Conservation (phyloP, 768 basidiomycete species). For the Trametes punicea region DNA sequence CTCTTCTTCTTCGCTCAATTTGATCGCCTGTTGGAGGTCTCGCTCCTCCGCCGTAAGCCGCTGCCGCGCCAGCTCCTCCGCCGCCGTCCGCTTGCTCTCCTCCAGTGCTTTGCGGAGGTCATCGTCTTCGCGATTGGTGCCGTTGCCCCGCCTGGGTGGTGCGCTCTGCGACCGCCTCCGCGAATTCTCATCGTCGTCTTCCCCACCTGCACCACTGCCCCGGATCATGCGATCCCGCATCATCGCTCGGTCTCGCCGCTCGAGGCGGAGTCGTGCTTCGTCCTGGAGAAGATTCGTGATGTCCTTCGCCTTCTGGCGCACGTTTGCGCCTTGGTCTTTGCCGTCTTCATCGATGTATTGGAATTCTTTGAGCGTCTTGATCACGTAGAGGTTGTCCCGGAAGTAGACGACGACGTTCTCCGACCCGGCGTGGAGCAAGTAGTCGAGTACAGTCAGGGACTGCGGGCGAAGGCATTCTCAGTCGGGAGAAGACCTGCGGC, state of each 20-base stretch:
- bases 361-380: constrained; percentile 99
- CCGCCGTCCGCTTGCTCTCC: constrained; percentile 74
- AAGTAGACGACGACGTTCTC: constrained; percentile 99
- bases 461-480: constrained; percentile 31
- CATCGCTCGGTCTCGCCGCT: constrained; percentile 75
- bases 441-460: constrained; percentile 93
- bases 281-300: constrained; percentile 93
- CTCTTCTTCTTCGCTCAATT: constrained; percentile 90
- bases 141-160: constrained; percentile 23
- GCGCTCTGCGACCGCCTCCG: constrained; percentile 34
- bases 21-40: constrained; percentile 81
- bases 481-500: not conserved
- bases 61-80: constrained; percentile 58
- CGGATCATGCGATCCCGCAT: constrained; percentile 96
- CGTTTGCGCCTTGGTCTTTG: constrained; percentile 98
- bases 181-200: constrained; percentile 45
- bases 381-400: constrained; percentile 92
- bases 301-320: constrained; percentile 95
- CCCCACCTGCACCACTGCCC: constrained; percentile 39
- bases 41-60: constrained; percentile 62
- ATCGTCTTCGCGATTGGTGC: constrained; percentile 61
- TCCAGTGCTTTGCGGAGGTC: constrained; percentile 86
- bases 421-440: constrained; percentile 91
- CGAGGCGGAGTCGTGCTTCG: constrained; percentile 78
- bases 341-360: constrained; percentile 93